Conservation (phyloP, 345 rosid genomes). For the Eucalyptus coolabah region DNA sequence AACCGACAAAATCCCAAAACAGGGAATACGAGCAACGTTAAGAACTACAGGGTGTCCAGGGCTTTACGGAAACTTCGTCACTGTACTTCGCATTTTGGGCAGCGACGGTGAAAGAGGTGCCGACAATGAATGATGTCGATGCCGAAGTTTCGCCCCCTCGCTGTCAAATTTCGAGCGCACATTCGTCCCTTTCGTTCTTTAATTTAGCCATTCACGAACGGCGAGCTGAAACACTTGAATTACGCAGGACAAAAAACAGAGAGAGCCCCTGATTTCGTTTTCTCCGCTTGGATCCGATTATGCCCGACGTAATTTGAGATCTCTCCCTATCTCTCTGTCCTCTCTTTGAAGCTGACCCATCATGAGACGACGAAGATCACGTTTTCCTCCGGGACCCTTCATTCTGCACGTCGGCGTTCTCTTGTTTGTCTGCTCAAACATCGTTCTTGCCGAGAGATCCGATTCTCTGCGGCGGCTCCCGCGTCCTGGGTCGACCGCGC, state of each 20-base stretch:
- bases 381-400: background rate
- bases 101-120: background rate
- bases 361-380: background rate
- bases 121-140: background rate
- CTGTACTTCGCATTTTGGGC: background rate
- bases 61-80: background rate
- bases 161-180: background rate
- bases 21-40: background rate
- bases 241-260: background rate
- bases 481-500: slow-evolving; percentile 10
- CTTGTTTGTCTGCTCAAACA: background rate
- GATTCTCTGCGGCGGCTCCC: slow-evolving; percentile 54
- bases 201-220: background rate
- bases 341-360: background rate
- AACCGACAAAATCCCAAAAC: background rate
- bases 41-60: background rate
- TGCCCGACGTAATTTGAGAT: background rate
- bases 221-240: background rate
- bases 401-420: background rate
- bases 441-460: slow-evolving; percentile 1
- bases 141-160: background rate
- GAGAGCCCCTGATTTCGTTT: background rate
- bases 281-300: background rate
- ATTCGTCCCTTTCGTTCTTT: background rate
- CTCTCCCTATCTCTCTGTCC: background rate